A percentile compares a stretch with the other conserved stretches of the same genome.
Evolutionary conservation across 2,329 filamentous ascomycete species (phyloP).

Genomic region (Neocatenulostroma microsporum): DNA sequence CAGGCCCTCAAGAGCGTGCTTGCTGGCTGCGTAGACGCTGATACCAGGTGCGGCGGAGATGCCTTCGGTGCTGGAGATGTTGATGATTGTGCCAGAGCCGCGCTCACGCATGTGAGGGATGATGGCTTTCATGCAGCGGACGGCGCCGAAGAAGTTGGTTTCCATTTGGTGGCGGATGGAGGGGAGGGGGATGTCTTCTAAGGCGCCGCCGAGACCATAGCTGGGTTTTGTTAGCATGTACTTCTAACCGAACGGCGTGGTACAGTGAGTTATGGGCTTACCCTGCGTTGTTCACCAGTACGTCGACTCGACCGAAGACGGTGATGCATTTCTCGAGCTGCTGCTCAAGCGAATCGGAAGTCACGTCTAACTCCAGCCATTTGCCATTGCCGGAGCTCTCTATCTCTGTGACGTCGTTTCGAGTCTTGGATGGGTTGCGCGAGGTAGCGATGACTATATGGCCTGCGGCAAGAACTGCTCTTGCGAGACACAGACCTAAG

Average conservation of each 20-base stretch:
- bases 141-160: conserved; percentile 12
- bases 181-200: not conserved
- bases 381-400: not conserved
- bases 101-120: conserved; percentile 8
- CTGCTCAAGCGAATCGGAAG: not conserved
- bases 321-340: not conserved
- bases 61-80: conserved; percentile 13
- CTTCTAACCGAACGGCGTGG: too few species aligned
- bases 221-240: too few species aligned
- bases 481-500: not conserved
- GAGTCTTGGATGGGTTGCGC: not conserved
- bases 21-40: conserved; percentile 17
- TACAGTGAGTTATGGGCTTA: not conserved
- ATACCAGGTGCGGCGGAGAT: conserved; percentile 7
- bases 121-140: conserved; percentile 8
- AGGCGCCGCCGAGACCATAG: not conserved
- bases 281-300: conserved; percentile 1
- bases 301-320: not conserved
- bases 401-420: not conserved
- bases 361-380: not conserved
- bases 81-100: conserved; percentile 12
- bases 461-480: not conserved
- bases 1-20: conserved; percentile 35
- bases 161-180: conserved; percentile 9
- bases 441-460: not conserved